Evolutionary conservation across 306 rosid genomes (phyloP).

Genomic region (Casuarina cunninghamiana): DNA sequence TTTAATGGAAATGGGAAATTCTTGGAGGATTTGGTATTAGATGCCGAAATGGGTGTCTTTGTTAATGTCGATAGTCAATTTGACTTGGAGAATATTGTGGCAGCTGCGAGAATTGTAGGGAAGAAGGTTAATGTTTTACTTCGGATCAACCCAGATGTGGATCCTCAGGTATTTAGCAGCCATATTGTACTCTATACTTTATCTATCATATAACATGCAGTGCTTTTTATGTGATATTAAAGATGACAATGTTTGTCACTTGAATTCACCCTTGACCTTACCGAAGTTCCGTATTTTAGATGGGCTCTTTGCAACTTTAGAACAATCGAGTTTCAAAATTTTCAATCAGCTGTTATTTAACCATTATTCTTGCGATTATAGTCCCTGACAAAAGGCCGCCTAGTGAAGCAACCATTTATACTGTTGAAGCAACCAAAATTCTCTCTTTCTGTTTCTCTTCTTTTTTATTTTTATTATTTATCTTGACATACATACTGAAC

Average conservation of each 20-base stretch:
- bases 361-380: not conserved
- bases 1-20: slow-evolving; percentile 92
- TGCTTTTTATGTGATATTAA: slow-evolving; percentile 14
- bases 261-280: not conserved
- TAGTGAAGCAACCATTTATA: too few relatives aligned
- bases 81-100: slow-evolving; percentile 84
- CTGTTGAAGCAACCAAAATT: too few relatives aligned
- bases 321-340: not conserved
- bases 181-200: not conserved
- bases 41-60: slow-evolving; percentile 80
- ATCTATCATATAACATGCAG: not conserved
- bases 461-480: too few relatives aligned
- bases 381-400: too few relatives aligned
- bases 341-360: not conserved
- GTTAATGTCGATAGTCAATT: slow-evolving; percentile 89
- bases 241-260: not conserved
- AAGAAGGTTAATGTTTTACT: slow-evolving; percentile 79
- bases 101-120: slow-evolving; percentile 74
- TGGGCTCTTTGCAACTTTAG: not conserved
- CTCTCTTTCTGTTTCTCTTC: too few relatives aligned
- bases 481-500: not conserved
- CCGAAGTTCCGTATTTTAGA: not conserved
- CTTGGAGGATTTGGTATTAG: slow-evolving; percentile 88
- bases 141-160: slow-evolving; percentile 92
- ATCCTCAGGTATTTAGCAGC: slow-evolving; percentile 69